Percentiles rank a stretch among this genome's conserved stretches.
phyloP scores from a whole-genome alignment of 495 filamentous ascomycete species.

The Lophiostoma macrostomum region DNA sequence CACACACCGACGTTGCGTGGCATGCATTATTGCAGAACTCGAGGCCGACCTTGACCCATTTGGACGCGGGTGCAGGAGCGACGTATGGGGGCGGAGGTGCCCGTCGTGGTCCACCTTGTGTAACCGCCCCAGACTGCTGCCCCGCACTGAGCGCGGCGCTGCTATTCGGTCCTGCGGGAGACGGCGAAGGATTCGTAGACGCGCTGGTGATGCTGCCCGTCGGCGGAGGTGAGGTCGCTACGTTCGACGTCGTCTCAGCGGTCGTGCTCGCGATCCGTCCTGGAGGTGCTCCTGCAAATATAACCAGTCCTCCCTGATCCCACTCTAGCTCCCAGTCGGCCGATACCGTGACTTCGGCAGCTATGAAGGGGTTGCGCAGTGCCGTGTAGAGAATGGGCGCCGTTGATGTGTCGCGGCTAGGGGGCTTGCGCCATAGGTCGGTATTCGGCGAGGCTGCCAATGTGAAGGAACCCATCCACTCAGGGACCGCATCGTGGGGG shows the following conservation, averaged over 20 bases:
- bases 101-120: conserved; percentile 2
- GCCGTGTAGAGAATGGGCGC: conserved; percentile 58
- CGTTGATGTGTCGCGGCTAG: conserved; percentile 54
- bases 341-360: conserved; percentile 58
- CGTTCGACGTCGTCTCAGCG: neutral
- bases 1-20: conserved; percentile 55
- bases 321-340: conserved; percentile 60
- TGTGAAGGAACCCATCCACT: conserved; percentile 56
- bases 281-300: conserved; percentile 39
- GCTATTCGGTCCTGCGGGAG: neutral
- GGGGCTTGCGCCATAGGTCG: conserved; percentile 50
- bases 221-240: conserved; percentile 1
- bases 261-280: conserved; percentile 19
- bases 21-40: conserved; percentile 53
- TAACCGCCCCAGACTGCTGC: conserved; percentile 7
- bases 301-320: conserved; percentile 66
- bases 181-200: conserved; percentile 1
- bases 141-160: conserved; percentile 13
- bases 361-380: conserved; percentile 52
- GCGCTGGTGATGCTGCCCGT: neutral
- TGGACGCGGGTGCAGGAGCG: conserved; percentile 40
- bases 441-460: conserved; percentile 57
- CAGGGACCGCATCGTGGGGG: conserved; percentile 47
- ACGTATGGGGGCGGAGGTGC: conserved; percentile 34
- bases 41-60: conserved; percentile 61